Evolutionary conservation across 441 rosid genomes (phyloP).

Genomic region (Jatropha multifida): DNA sequence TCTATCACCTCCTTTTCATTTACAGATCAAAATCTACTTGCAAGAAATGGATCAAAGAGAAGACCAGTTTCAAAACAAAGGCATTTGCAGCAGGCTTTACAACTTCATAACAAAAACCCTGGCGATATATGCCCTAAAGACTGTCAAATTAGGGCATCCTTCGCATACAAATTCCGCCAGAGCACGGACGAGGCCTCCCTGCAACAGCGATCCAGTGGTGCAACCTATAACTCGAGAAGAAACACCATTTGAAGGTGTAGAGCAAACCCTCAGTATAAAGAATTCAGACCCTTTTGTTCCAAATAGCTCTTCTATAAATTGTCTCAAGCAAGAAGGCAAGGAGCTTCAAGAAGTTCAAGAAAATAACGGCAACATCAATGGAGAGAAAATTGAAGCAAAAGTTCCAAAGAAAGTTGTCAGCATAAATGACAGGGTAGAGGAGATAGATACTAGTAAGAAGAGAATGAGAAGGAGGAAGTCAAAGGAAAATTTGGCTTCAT

Average conservation of each 20-base stretch:
- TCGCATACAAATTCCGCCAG: conserved; percentile 6
- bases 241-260: conserved; percentile 9
- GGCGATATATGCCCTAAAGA: conserved; percentile 34
- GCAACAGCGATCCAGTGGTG: not conserved
- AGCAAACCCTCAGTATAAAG: not conserved
- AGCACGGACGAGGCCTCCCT: not conserved
- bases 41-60: conserved; percentile 38
- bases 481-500: conserved; percentile 23
- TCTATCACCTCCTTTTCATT: not conserved
- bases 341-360: not conserved
- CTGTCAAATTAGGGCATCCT: conserved; percentile 31
- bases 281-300: not conserved
- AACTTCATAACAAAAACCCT: conserved; percentile 34
- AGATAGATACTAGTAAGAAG: conserved; percentile 31
- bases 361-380: not conserved
- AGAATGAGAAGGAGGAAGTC: conserved; percentile 28
- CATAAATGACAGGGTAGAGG: conserved; percentile 48
- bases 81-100: conserved; percentile 44
- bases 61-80: conserved; percentile 22
- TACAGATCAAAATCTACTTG: not conserved
- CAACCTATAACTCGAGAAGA: not conserved
- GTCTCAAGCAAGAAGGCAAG: not conserved
- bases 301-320: not conserved
- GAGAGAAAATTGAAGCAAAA: conserved; percentile 19
- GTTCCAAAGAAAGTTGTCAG: conserved; percentile 54